Base-by-base conservation (phyloP, 441 rosid species). In the Pelargonium australe region DNA sequence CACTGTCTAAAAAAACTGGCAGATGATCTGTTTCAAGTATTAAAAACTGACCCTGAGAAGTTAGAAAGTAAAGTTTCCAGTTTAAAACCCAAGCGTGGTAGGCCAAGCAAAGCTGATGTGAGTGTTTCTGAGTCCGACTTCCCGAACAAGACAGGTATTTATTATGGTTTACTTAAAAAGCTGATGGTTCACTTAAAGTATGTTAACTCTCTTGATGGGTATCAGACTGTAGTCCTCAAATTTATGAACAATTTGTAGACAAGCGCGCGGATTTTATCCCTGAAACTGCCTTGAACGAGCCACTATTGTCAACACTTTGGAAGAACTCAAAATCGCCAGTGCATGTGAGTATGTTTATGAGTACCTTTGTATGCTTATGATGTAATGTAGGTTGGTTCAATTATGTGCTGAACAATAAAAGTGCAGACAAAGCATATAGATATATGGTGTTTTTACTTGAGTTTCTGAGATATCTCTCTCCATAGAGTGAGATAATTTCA, bases 1-100 rank as follows among this genome's bases (percentile, higher is more conserved):
- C 75, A 74, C 68, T 81, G 74, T 23, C 57, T 85, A 20, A 75
- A 73, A 74, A 78, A 75, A 45, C 73, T 77, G 66, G 87, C 85
- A 11, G 68, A 63, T 9, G 71, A 63, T 61, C 74, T 83, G 43
- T 79, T 85, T 4, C 62, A 25, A 62, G 31, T 76, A 64, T 68
- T 87, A 43, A 78, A 69, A 78, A 68, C 72, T 58, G 81, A 82
- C 41, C 81, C 82, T 0, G 68, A 73, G 53, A 82, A 51, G 57
- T 83, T 87, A 28, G 76, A 79, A 63, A 16, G 34, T 70, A 73
- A 71, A 53, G 66, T 71, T 60, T 72, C 79, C 1, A 70, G 49
- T 23, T 68, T 58, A 28, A 79, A 68, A 43, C 9, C 41, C 44
- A 62, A 37, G 25, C 2, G 57, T 10, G 69, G 70, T 41, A 74